Evolutionary conservation across 163 green algal genomes (phyloP), one percentile per base, ranked within the genome.

Genomic region (Trebouxiophyceae sp.): DNA sequence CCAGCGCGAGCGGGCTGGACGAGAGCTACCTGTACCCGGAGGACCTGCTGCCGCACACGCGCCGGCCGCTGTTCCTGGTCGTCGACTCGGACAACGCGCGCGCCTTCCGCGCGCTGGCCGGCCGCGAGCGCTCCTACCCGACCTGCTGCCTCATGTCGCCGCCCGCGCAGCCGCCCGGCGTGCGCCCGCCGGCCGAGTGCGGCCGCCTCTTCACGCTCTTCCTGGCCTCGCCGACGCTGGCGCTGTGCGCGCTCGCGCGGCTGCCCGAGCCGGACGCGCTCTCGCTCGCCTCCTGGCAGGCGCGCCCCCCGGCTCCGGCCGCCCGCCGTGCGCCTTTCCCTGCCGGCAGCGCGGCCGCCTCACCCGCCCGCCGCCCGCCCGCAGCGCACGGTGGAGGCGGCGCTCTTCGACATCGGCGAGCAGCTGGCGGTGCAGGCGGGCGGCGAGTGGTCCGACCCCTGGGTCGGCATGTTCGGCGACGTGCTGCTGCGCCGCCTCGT

Each of bases 1-100:
- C 47, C 47, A 57, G 16, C 47, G 26, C 16, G 16, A 29, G 16
- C 23, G 47, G 47, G 16, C 47, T 57, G 47, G 47, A 29, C n/a
- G 71, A 74, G 45, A 47, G 33, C 34, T 74, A 57, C 62, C 55
- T 84, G 27, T 32, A 69, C 54, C 69, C 77, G 6, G 63, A 74
- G 60, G 77, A 84, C 61, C 57, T 84, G 30, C 45, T 82, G 50
- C 77, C 78, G 67, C 65, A 82, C 45, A 84, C 77, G 24, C 66
- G 77, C 29, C 59, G 70, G 29, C 78, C 69, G 24, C 57, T 84
- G 19, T 71, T 84, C 45, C 65, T 84, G 33, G 74, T 84, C 2
- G 67, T 84, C 3, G 77, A 84, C 61, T 67, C 47, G 26, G 77
- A 84, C 58, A 78, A 69, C 62, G 64, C 44, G 33, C 55, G 8